Evolutionary conservation across 371 early-diverging fungal species (phyloP), one percentile per base, ranked within the genome.

Genomic region (Chytridium lagenaria): DNA sequence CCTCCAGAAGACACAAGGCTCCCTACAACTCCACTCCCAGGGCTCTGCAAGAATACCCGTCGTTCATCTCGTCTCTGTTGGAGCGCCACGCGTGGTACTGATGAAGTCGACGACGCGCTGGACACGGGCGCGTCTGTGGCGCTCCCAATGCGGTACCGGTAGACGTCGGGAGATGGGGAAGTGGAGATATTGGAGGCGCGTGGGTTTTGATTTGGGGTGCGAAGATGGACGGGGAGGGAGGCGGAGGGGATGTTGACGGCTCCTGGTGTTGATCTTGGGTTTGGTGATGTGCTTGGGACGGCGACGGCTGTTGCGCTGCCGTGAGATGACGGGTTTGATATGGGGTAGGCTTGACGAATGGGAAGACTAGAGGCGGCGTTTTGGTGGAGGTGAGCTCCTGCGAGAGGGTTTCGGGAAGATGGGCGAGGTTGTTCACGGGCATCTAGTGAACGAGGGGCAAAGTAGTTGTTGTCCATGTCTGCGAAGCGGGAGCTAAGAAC

Each of bases 391-490:
- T 26, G 55, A 26, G 5, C 5, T 52, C 12, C 26, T 15, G 12
- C 19, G 19, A 19, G 19, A 44, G 44, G 44, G 12, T 44, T 7
- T 12, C 44, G 44, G 19, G 12, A 7, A 44, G 44, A 44, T 44
- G 19, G 44, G 12, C 44, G 44, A 19, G 12, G 7, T 26, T 52
- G n/a, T 5, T 10, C n/a, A 5, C n/a, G 12, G 26, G 26, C 26
- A 52, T 52, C 55, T 15, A 52, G 55, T 7, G 55, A 52, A 15
- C 55, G 55, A 22, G 55, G 55, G 51, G 72, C 44, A 82, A 94
- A 94, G 78, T 86, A 93, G 34, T 92, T 83, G 49, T 92, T 91
- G 36, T 93, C 93, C 72, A 91, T 80, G 38, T 91, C 92, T 22
- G 86, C 81, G 63, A 90, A 86, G 10, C 83, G 85, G 1, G 85